A percentile compares a stretch with the other conserved stretches of the same genome.
phyloP scores from a whole-genome alignment of 257 asterid genomes.

The Paulownia fortunei region DNA sequence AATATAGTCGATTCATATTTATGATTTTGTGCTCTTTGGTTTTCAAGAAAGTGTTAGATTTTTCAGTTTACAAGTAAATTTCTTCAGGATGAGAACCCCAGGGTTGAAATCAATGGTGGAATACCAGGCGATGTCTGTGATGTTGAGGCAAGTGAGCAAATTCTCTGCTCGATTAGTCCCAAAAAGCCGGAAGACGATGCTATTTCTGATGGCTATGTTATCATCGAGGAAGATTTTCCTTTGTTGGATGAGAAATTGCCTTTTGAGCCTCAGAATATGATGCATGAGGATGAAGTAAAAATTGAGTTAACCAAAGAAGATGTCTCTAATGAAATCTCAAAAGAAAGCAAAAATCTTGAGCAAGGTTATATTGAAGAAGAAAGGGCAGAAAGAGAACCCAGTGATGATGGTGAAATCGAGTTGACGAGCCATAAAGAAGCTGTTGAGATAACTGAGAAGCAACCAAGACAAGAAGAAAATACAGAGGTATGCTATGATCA shows the following conservation, averaged over 20 bases:
- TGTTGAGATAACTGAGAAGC: background rate
- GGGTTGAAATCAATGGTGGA: constrained; percentile 26
- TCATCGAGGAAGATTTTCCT: background rate
- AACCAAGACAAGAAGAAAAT: constrained; percentile 1
- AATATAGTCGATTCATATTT: background rate
- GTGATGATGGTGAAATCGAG: constrained; percentile 18
- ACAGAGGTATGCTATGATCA: constrained; percentile 11
- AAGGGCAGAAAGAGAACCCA: constrained; percentile 21
- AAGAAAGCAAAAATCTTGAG: constrained; percentile 3
- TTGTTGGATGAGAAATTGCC: constrained; percentile 11
- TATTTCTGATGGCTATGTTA: constrained; percentile 24
- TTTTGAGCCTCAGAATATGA: constrained; percentile 1
- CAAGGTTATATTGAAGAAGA: constrained; percentile 9
- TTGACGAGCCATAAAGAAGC: constrained; percentile 3
- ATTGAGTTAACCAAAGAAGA: constrained; percentile 4
- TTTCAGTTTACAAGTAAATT: constrained; percentile 7
- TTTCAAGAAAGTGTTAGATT: background rate
- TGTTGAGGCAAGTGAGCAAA: constrained; percentile 15
- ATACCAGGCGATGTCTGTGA: constrained; percentile 10
- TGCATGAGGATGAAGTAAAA: background rate
- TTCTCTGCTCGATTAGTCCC: background rate
- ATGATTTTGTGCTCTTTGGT: background rate
- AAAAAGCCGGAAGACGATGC: background rate
- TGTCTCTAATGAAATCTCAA: background rate
- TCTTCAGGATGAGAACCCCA: constrained; percentile 49